Evolutionary conservation across 2,329 filamentous ascomycete species (phyloP), one percentile per base, ranked within the genome.

Genomic region (Bertia moriformis): DNA sequence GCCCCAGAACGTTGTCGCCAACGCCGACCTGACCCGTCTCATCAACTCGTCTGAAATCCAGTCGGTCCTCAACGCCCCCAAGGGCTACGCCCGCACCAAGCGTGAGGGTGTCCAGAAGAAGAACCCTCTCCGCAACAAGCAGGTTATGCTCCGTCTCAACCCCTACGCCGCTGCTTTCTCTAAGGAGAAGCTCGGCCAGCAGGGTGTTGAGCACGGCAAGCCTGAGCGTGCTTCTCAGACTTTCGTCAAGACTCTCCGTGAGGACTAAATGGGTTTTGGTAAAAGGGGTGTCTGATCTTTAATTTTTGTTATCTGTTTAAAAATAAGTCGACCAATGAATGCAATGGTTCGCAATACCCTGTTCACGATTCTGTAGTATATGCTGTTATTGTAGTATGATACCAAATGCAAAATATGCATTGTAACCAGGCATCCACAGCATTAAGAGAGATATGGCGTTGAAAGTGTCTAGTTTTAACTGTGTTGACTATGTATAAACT

Each of bases 1-100:
- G 52, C 91, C 91, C 50, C 83, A 82, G 58, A 88, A 89, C 72
- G 65, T 93, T 53, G 84, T 98, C 62, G 75, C 83, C 58, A 89
- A 98, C 76, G 78, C 91, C 61, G 91, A 98, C 60, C 80, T 98
- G 55, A 78, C 78, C 69, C 91, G 93, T 67, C 78, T 98, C 60
- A 98, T 98, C 83, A 98, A 98, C 86, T 89, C 83, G 59, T 87
- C 85, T 58, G 91, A 98, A 73, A 83, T 96, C 65, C 91, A 98
- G 81, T 84, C 81, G 66, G 89, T 94, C 43, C 78, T 98, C 58
- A 80, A 83, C 55, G 86, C 82, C 45, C 86, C 88, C 65, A 91
- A 88, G 75, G 91, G 91, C 55, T 78, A 82, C 53, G 78, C 86
- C 59, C 68, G 78, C 60, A 93, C 87, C 67, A 95, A 95, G 79